Base-by-base conservation (phyloP, 2,329 filamentous ascomycete genomes). In the Talaromyces albobiverticillius region DNA sequence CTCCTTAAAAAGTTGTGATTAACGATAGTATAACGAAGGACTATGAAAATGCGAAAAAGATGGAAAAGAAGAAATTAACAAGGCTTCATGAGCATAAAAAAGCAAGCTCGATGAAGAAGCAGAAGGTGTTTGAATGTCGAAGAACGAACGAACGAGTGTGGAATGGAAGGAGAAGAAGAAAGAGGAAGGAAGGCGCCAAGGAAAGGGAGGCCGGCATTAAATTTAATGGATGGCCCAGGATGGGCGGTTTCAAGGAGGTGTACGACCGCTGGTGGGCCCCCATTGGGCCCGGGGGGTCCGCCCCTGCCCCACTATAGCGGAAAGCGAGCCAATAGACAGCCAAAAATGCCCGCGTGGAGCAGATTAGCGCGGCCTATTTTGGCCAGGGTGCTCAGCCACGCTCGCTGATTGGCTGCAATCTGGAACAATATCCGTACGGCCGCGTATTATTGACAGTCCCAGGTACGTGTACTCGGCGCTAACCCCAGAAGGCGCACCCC, bases 141-240 rank as follows among this genome's bases (percentile, higher is more conserved):
- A 16, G 49, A 34, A 18, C 29, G 26, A 11, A 36, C 52, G 34
- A 55, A 45, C 16, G 54, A 60, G 56, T 16, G 57, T 55, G 41
- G 41, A 57, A 55, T 34, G 51, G 43, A 53, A 47, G 48, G 20
- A n/a, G 23, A 13, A 45, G 40, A 20, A 22, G n/a, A 16, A 26
- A 20, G 23, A 41, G 41, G 23, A 26, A 16, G 47, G 22, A 50
- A 38, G 26, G 5, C 26, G 26, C 26, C 26, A 29, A 26, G 36
- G n/a, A 29, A 23, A 51, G 32, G 40, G 49, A 26, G 32, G 38
- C n/a, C n/a, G 20, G 22, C 14, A 41, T 41, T 41, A 31, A 50
- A 41, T 34, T 4, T 14, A n/a, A n/a, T n/a, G n/a, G n/a, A n/a
- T n/a, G n/a, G n/a, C n/a, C n/a, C n/a, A n/a, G n/a, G n/a, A n/a